A percentile compares a stretch with the other conserved stretches of the same genome.
Evolutionary conservation across 1,284 basidiomycete genomes (phyloP).

Genomic region (Leccinum variabile): DNA sequence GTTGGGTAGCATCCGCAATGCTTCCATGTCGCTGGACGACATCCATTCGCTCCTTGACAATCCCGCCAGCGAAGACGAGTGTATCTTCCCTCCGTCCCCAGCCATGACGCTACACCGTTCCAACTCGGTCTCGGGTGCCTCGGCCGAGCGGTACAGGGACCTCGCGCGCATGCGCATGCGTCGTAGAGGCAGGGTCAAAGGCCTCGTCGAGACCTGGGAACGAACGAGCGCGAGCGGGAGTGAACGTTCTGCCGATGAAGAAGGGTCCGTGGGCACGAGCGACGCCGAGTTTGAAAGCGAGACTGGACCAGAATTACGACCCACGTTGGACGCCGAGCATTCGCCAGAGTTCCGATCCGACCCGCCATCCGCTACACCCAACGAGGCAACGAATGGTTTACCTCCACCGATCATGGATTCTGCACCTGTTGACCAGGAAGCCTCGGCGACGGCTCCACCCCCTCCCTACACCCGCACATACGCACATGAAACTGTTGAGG

Average conservation of each 20-base stretch:
- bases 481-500: not conserved
- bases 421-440: not conserved
- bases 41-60: slow-evolving; percentile 15
- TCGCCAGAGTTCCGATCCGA: slow-evolving; percentile 3
- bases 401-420: slow-evolving; percentile 3
- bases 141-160: slow-evolving; percentile 33
- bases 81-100: slow-evolving; percentile 18
- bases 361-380: not conserved
- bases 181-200: slow-evolving; percentile 35
- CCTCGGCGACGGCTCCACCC: slow-evolving; percentile 15
- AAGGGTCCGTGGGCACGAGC: slow-evolving; percentile 18
- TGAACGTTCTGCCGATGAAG: slow-evolving; percentile 26
- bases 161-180: slow-evolving; percentile 32
- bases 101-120: slow-evolving; percentile 25
- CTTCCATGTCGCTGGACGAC: slow-evolving; percentile 32
- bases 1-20: slow-evolving; percentile 12
- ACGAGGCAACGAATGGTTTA: not conserved
- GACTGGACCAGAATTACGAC: slow-evolving; percentile 2
- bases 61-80: not conserved
- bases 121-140: slow-evolving; percentile 27
- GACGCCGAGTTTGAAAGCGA: slow-evolving; percentile 30
- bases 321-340: not conserved
- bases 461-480: slow-evolving; percentile 19
- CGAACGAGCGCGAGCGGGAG: slow-evolving; percentile 28
- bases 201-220: slow-evolving; percentile 35